Conservation (phyloP, 2,329 filamentous ascomycete genomes). For the Fusarium veterinarium region DNA sequence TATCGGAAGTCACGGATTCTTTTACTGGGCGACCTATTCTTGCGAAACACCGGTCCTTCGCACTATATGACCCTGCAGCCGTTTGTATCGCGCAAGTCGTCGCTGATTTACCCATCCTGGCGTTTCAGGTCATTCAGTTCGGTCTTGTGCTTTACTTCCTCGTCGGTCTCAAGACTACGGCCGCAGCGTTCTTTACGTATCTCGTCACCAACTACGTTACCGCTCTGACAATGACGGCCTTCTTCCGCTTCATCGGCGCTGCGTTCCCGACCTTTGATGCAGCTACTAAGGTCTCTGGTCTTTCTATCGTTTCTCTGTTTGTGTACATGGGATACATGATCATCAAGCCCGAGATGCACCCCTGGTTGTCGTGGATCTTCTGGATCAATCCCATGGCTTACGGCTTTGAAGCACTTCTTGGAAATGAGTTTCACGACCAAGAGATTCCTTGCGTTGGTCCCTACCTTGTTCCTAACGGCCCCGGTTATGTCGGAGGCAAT, state of each 20-base stretch:
- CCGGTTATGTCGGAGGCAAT: conserved; percentile 55
- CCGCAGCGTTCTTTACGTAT: conserved; percentile 70
- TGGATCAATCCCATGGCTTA: conserved; percentile 77
- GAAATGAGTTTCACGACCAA: conserved; percentile 76
- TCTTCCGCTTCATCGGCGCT: conserved; percentile 68
- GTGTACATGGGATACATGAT: conserved; percentile 75
- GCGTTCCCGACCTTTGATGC: conserved; percentile 66
- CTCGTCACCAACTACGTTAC: conserved; percentile 56
- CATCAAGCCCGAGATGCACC: conserved; percentile 69
- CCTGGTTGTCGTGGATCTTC: conserved; percentile 71
- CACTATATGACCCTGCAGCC: conserved; percentile 67
- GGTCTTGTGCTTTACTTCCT: conserved; percentile 72
- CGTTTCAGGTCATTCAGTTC: conserved; percentile 69
- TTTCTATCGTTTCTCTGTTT: conserved; percentile 61
- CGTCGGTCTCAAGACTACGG: conserved; percentile 64
- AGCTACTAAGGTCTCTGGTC: conserved; percentile 67
- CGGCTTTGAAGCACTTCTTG: conserved; percentile 73
- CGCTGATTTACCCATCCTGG: conserved; percentile 64
- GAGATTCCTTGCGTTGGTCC: conserved; percentile 60
- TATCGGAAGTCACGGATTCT: conserved; percentile 74
- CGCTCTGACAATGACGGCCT: conserved; percentile 63
- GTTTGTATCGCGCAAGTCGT: conserved; percentile 68
- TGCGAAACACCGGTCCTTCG: conserved; percentile 68
- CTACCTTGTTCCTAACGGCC: conserved; percentile 64
- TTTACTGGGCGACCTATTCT: conserved; percentile 70